Percentiles rank a stretch among this genome's conserved stretches.
Conservation (phyloP, 805 yeast genomes). For the Lipomyces chichibuensis region DNA sequence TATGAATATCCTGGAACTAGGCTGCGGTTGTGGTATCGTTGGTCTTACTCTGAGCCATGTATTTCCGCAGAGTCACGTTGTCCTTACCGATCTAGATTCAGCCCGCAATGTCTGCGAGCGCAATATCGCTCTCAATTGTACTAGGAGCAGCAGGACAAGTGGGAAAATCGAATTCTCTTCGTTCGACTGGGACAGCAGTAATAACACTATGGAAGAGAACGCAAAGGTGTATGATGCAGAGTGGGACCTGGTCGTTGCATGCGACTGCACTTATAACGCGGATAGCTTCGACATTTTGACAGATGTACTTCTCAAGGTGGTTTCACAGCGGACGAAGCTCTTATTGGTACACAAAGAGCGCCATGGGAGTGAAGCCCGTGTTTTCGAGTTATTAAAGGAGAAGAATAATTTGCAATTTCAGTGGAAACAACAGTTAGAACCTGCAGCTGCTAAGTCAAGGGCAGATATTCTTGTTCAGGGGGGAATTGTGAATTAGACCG, state of each 20-base stretch:
- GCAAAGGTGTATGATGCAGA: conserved; percentile 39
- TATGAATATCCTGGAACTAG: conserved; percentile 46
- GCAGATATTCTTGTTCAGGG: conserved; percentile 6
- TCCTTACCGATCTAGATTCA: conserved; percentile 48
- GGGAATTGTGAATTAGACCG: neutral
- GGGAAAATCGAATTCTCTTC: conserved; percentile 39
- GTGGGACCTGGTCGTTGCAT: conserved; percentile 48
- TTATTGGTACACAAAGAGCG: conserved; percentile 45
- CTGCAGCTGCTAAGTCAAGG: conserved; percentile 11
- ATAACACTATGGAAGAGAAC: conserved; percentile 16
- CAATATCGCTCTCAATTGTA: conserved; percentile 42
- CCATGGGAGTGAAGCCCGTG: conserved; percentile 30
- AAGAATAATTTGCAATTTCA: conserved; percentile 20
- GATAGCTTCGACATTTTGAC: conserved; percentile 47
- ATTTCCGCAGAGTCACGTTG: conserved; percentile 33
- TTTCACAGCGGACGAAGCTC: conserved; percentile 31
- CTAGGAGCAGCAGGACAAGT: neutral
- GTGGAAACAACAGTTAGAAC: conserved; percentile 16
- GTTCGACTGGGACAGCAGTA: conserved; percentile 47
- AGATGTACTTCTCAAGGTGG: conserved; percentile 39
- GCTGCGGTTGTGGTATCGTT: conserved; percentile 51
- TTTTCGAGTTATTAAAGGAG: conserved; percentile 23
- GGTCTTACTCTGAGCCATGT: conserved; percentile 43
- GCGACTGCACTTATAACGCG: conserved; percentile 53
- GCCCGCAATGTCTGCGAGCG: conserved; percentile 46